Conservation (phyloP, 768 basidiomycete species). For the Candolleomyces efflorescens region DNA sequence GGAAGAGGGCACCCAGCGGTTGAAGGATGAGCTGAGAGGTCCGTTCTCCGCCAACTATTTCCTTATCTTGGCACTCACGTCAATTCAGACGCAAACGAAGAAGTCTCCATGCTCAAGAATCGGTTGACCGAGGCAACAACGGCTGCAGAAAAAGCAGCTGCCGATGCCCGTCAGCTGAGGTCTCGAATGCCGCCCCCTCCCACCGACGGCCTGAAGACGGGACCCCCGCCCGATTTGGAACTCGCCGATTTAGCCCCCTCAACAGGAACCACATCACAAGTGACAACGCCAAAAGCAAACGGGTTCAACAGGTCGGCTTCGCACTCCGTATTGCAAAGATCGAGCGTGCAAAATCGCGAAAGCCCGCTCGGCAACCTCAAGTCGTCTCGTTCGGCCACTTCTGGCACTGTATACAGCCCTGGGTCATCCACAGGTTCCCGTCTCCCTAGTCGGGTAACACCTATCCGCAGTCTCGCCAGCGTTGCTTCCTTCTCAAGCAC, state of each 20-base stretch:
- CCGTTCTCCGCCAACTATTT: slow-evolving; percentile 14
- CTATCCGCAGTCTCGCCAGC: slow-evolving; percentile 11
- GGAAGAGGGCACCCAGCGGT: slow-evolving; percentile 86
- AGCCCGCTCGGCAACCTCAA: slow-evolving; percentile 37
- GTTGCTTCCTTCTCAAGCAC: slow-evolving; percentile 33
- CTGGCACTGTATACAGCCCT: slow-evolving; percentile 45
- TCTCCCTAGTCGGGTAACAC: slow-evolving; percentile 28
- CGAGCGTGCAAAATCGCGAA: slow-evolving; percentile 40
- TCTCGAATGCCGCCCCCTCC: too few relatives aligned
- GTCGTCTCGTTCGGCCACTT: slow-evolving; percentile 51
- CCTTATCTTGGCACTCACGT: slow-evolving; percentile 12
- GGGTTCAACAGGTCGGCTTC: slow-evolving; percentile 1
- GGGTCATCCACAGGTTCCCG: slow-evolving; percentile 40
- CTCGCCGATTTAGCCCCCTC: slow-evolving; percentile 21
- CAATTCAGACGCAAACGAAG: slow-evolving; percentile 71
- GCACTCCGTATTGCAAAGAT: slow-evolving; percentile 1
- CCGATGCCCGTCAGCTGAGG: slow-evolving; percentile 9
- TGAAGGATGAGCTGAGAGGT: slow-evolving; percentile 95
- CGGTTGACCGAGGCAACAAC: slow-evolving; percentile 40
- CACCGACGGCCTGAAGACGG: slow-evolving; percentile 11
- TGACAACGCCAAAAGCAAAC: slow-evolving; percentile 35
- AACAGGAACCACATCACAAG: slow-evolving; percentile 16
- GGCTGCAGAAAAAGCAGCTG: slow-evolving; percentile 8
- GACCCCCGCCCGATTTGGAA: slow-evolving; percentile 22
- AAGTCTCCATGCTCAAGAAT: slow-evolving; percentile 79